phyloP scores from a whole-genome alignment of 495 filamentous ascomycete species.

The Aspergillus coremiiformis region DNA sequence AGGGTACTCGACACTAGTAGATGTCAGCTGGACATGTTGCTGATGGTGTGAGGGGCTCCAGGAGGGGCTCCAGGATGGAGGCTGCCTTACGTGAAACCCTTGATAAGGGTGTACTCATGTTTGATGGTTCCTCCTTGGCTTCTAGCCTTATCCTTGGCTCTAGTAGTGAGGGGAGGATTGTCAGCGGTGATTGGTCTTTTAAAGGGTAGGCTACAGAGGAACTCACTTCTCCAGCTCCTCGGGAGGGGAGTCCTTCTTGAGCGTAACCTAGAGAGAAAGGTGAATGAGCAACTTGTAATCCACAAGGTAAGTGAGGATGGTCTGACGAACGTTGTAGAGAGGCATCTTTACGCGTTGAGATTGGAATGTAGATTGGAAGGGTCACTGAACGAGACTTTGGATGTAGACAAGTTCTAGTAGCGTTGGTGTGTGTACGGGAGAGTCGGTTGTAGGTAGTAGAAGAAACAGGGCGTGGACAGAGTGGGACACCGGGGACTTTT shows the following conservation, averaged over 20 bases:
- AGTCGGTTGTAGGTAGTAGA: not conserved
- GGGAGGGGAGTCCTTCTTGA: conserved; percentile 55
- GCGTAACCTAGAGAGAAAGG: conserved; percentile 55
- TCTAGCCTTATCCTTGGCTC: conserved; percentile 63
- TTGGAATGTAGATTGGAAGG: not conserved
- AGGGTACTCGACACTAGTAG: conserved; percentile 62
- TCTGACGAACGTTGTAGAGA: conserved; percentile 57
- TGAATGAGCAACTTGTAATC: conserved; percentile 1
- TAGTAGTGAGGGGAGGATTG: conserved; percentile 21
- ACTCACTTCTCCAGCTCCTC: conserved; percentile 58
- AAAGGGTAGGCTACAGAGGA: not conserved
- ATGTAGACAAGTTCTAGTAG: not conserved
- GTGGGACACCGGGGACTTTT: not conserved
- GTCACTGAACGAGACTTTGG: not conserved
- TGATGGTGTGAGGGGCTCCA: not conserved
- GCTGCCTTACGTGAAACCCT: conserved; percentile 75
- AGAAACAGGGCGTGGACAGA: not conserved
- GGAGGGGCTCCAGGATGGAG: not conserved
- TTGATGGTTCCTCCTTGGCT: conserved; percentile 73
- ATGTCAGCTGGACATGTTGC: conserved; percentile 9
- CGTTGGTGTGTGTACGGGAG: not conserved
- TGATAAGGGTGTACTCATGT: conserved; percentile 78
- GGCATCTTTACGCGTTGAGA: conserved; percentile 46
- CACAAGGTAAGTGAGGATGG: not conserved
- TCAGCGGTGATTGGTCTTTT: conserved; percentile 4